A percentile compares a stretch with the other conserved stretches of the same genome.
Conservation (phyloP, 1,139 yeast species). For the Meyerozyma guilliermondii region DNA sequence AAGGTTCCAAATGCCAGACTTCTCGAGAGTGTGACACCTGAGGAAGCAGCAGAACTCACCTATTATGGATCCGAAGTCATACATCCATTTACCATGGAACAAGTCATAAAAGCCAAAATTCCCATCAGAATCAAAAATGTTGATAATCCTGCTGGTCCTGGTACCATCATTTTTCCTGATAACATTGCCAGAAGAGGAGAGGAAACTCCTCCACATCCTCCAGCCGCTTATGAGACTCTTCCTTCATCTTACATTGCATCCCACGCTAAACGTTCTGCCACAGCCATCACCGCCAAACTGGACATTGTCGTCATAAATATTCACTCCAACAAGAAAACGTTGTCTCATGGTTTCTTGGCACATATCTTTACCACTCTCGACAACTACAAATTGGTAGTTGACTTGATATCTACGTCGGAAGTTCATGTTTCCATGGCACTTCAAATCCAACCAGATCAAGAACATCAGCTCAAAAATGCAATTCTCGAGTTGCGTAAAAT, state of each 20-base stretch:
- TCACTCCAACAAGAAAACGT: constrained; percentile 88
- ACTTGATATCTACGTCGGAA: constrained; percentile 92
- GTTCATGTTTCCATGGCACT: constrained; percentile 98
- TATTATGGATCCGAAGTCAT: constrained; percentile 97
- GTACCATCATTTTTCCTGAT: constrained; percentile 92
- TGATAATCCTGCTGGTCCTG: constrained; percentile 83
- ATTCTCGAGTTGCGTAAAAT: constrained; percentile 69
- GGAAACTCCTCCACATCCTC: constrained; percentile 92
- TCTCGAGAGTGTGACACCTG: constrained; percentile 87
- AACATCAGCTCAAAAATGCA: constrained; percentile 58
- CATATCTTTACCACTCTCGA: constrained; percentile 84
- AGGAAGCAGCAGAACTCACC: constrained; percentile 96
- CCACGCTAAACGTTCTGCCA: constrained; percentile 71
- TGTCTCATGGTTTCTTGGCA: constrained; percentile 93
- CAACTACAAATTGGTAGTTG: constrained; percentile 81
- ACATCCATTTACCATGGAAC: constrained; percentile 99
- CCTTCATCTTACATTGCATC: constrained; percentile 42
- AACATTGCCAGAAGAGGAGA: constrained; percentile 81
- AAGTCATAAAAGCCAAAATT: constrained; percentile 90
- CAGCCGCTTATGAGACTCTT: constrained; percentile 61
- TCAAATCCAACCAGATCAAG: constrained; percentile 65
- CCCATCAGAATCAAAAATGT: constrained; percentile 97
- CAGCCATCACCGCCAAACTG: constrained; percentile 94
- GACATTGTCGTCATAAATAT: constrained; percentile 88
- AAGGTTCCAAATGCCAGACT: constrained; percentile 89